These are phyloP conservation scores for Backusella luteola DNA, from an alignment of 192 early-diverging fungal species.

Conservation along the genomic window DNA sequence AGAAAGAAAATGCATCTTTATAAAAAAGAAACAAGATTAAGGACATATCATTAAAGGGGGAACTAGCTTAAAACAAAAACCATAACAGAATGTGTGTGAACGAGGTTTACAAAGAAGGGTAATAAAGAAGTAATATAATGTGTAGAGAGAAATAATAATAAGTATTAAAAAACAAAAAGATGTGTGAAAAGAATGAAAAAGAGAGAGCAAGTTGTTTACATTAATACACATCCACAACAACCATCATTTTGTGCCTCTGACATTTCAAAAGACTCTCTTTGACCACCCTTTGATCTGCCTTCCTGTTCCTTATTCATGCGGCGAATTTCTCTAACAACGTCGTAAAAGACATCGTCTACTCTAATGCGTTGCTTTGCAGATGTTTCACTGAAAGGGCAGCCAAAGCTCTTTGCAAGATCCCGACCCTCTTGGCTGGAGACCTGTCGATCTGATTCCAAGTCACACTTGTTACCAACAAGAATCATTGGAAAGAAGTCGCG, in stretches of 20 bases:
- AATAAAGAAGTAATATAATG: neutral
- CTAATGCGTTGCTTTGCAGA: constrained; percentile 40
- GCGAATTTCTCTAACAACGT: constrained; percentile 81
- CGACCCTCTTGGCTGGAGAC: constrained; percentile 53
- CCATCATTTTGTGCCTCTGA: constrained; percentile 7
- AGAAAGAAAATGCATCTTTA: neutral
- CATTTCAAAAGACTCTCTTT: constrained; percentile 15
- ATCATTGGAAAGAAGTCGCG: constrained; percentile 73
- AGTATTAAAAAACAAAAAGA: neutral
- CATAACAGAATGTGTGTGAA: neutral
- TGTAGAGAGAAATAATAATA: neutral
- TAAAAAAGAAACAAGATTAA: neutral
- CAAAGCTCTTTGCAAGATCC: constrained; percentile 54
- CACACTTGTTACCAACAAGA: constrained; percentile 88
- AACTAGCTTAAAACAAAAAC: constrained; percentile 1
- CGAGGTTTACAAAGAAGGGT: neutral
- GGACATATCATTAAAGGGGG: neutral
- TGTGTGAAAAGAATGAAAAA: neutral
- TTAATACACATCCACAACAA: constrained; percentile 13
- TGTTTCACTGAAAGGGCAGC: constrained; percentile 64
- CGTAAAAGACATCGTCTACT: constrained; percentile 34
- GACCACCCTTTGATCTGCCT: constrained; percentile 13
- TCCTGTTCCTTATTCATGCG: constrained; percentile 74
- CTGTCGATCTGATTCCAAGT: constrained; percentile 66
- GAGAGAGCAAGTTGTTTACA: constrained; percentile 9